Evolutionary conservation across 768 basidiomycete species (phyloP), one percentile per base, ranked within the genome.

Genomic region (Filobasidium floriforme): DNA sequence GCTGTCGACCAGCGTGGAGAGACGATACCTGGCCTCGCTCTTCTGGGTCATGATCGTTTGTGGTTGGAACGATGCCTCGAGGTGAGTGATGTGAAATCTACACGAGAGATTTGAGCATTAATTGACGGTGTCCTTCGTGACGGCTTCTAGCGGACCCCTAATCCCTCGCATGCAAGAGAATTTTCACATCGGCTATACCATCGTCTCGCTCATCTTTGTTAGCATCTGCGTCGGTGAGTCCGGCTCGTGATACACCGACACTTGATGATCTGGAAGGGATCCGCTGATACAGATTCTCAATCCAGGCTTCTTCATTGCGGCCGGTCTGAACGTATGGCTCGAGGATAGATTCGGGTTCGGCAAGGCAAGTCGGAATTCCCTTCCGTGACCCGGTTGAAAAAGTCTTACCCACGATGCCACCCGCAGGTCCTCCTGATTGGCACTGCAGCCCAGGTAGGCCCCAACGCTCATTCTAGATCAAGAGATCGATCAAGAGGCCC

Each of bases 111-210:
- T n/a, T n/a, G n/a, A n/a, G n/a, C n/a, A n/a, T n/a, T n/a, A n/a
- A n/a, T n/a, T n/a, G n/a, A n/a, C n/a, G n/a, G n/a, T n/a, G n/a
- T n/a, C 12, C 12, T 24, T 18, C 12, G 6, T 24, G 46, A 24
- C 46, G 28, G 49, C 66, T 0, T 61, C 66, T 4, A 66, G 62
- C n/a, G 71, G 71, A 1, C 71, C 71, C 29, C 62, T 72, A 2
- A 59, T 72, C 10, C 71, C 68, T 1, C 55, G 57, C 14, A 68
- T 72, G 19, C 69, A 70, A 43, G 62, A 57, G 1, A 37, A 69
- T 52, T 72, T 70, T 66, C 9, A 85, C 82, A 81, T 84, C 32
- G 77, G 79, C 14, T 86, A 84, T 68, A 79, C 81, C 6, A 72
- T 84, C 3, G 46, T 51, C 46, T 51, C 46, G 46, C 46, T 51